These are phyloP conservation scores for Tulasnella sp. DNA, from an alignment of 768 basidiomycete genomes.

Conservation along the genomic window DNA sequence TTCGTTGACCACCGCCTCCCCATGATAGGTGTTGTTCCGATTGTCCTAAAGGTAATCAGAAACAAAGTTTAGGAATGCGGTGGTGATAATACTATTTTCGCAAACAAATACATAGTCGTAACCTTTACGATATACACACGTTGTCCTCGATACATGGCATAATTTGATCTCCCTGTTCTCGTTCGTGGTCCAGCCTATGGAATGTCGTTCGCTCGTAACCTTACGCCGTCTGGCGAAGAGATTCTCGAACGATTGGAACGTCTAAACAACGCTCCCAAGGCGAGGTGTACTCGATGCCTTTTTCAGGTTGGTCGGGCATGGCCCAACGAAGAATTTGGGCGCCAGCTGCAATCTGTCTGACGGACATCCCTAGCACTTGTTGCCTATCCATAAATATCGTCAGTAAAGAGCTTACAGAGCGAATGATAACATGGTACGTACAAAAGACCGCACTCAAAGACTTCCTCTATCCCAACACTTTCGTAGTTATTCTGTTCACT, in stretches of 20 bases:
- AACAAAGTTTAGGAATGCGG: background rate
- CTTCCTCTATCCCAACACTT: background rate
- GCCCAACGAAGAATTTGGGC: background rate
- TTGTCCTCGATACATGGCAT: background rate
- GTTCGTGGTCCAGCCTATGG: background rate
- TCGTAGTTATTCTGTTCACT: background rate
- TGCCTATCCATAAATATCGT: background rate
- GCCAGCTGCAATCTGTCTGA: background rate
- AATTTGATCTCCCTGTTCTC: background rate
- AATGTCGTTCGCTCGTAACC: background rate
- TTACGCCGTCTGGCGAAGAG: background rate
- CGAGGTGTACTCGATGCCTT: background rate
- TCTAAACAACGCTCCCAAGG: background rate
- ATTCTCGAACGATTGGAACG: background rate
- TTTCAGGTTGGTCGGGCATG: background rate
- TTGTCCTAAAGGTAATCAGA: constrained; percentile 3
- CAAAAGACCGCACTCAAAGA: background rate
- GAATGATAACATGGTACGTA: background rate
- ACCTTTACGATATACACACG: background rate
- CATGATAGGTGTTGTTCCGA: background rate
- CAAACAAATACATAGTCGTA: background rate
- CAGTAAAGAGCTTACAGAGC: background rate
- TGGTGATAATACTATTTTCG: background rate
- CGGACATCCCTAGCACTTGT: background rate
- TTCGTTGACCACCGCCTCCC: background rate